A percentile compares a stretch with the other conserved stretches of the same genome.
Conservation (phyloP, 192 early-diverging fungal genomes). For the Mortierella hygrophila region DNA sequence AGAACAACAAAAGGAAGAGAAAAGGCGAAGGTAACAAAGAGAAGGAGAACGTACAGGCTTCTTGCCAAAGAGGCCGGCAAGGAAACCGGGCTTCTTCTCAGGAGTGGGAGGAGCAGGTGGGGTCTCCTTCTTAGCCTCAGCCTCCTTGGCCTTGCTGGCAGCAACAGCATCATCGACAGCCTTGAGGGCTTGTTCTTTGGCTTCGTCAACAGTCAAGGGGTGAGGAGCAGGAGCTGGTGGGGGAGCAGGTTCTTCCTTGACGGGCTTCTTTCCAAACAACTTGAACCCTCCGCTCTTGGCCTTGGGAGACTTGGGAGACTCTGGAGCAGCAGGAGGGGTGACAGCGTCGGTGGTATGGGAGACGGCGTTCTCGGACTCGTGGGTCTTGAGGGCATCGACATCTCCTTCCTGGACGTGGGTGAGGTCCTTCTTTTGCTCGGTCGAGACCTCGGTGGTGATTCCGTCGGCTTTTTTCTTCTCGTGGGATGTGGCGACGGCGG, state of each 20-base stretch:
- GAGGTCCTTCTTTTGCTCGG: slow-evolving; percentile 46
- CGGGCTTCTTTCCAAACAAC: slow-evolving; percentile 48
- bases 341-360: slow-evolving; percentile 47
- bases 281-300: slow-evolving; percentile 56
- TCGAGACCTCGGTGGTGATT: slow-evolving; percentile 42
- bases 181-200: slow-evolving; percentile 47
- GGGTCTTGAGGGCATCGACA: slow-evolving; percentile 56
- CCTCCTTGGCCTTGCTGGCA: slow-evolving; percentile 48
- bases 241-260: slow-evolving; percentile 39
- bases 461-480: slow-evolving; percentile 51
- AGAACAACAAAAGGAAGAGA: neutral
- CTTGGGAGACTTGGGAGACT: slow-evolving; percentile 45
- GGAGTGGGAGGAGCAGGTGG: slow-evolving; percentile 33
- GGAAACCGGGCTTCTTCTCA: slow-evolving; percentile 53
- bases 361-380: slow-evolving; percentile 53
- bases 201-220: slow-evolving; percentile 47
- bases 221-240: slow-evolving; percentile 13
- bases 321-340: slow-evolving; percentile 25
- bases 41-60: slow-evolving; percentile 35
- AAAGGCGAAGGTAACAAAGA: neutral
- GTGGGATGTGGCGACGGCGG: slow-evolving; percentile 45
- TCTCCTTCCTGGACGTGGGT: slow-evolving; percentile 49
- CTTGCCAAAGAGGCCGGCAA: slow-evolving; percentile 40
- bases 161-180: slow-evolving; percentile 54
- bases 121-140: slow-evolving; percentile 35